Evolutionary conservation across 208 protist species (phyloP).

Genomic region (Endotrypanum monterogeii): DNA sequence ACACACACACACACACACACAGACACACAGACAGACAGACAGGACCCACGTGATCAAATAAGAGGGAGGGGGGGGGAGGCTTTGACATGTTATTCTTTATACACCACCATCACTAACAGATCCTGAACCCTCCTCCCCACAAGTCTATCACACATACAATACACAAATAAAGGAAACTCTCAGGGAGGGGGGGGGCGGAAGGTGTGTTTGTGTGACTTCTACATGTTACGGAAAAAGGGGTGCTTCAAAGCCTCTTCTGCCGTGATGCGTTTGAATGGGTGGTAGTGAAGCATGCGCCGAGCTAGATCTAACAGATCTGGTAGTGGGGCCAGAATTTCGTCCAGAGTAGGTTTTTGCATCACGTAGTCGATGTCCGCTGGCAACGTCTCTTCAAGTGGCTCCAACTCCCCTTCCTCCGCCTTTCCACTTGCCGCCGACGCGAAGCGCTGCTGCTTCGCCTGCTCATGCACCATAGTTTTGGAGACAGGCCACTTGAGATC

Average conservation of each 20-base stretch:
- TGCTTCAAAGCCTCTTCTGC: constrained; percentile 86
- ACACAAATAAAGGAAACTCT: neutral
- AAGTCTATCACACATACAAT: neutral
- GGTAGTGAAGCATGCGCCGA: constrained; percentile 77
- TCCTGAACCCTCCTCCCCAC: too few species aligned
- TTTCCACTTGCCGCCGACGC: constrained; percentile 16
- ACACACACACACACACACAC: neutral
- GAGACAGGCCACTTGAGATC: constrained; percentile 57
- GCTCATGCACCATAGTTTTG: constrained; percentile 32
- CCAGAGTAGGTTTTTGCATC: constrained; percentile 48
- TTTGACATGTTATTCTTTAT: too few species aligned
- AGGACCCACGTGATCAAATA: neutral
- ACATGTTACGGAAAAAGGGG: constrained; percentile 67
- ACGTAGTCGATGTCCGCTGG: constrained; percentile 62
- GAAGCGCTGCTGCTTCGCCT: constrained; percentile 33
- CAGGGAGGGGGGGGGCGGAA: neutral
- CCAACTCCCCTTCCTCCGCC: constrained; percentile 32
- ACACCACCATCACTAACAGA: too few species aligned
- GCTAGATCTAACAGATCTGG: constrained; percentile 65
- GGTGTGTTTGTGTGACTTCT: too few species aligned
- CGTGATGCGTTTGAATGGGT: constrained; percentile 89
- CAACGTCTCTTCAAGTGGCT: constrained; percentile 33
- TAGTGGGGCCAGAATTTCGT: constrained; percentile 54
- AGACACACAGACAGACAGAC: neutral
- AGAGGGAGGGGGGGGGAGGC: too few species aligned